Base-by-base conservation (phyloP, 192 early-diverging fungal genomes). In the Coemansia sp. region DNA sequence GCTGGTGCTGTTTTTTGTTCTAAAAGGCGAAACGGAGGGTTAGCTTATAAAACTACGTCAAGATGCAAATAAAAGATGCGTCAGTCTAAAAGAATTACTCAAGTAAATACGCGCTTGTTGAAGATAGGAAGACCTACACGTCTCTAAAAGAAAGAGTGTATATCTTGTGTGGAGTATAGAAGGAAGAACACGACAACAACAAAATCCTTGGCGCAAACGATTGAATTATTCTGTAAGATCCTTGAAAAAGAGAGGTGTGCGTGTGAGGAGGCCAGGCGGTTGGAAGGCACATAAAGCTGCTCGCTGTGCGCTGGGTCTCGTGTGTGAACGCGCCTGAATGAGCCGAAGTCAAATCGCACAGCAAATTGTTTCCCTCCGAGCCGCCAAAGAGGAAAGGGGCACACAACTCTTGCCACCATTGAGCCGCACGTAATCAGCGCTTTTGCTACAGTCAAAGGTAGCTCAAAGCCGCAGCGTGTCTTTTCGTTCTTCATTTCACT, bases 51-150 rank as follows among this genome's bases (percentile, higher is more conserved):
- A 44, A 44, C 14, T 44, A 14, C 38, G 38, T 44, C 38, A 44
- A 44, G 38, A 44, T 44, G 38, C 5, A 6, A 44, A 44, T 16
- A 16, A 16, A 44, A 44, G 5, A 44, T 56, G 23, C 32, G 21
- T n/a, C 19, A 19, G 28, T 27, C 31, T 38, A 23, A 57, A 34
- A 41, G 30, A 23, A 57, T 9, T 22, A 21, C 34, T 56, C 31
- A 41, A 57, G 18, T 58, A 58, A 44, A 44, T 41, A 32, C 56
- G 56, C 56, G 31, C 56, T 58, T 58, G 56, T 44, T 24, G 19
- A 44, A 26, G 54, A 47, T 18, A n/a, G n/a, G 23, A 53, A 22
- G 50, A 24, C 26, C 8, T 61, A 31, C 10, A 21, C 38, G 9
- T 44, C 38, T 44, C 21, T 61, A 22, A 24, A 63, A 30, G 16